Evolutionary conservation across 2,329 filamentous ascomycete species (phyloP), one percentile per base, ranked within the genome.

Genomic region (Verticillium isaacii): DNA sequence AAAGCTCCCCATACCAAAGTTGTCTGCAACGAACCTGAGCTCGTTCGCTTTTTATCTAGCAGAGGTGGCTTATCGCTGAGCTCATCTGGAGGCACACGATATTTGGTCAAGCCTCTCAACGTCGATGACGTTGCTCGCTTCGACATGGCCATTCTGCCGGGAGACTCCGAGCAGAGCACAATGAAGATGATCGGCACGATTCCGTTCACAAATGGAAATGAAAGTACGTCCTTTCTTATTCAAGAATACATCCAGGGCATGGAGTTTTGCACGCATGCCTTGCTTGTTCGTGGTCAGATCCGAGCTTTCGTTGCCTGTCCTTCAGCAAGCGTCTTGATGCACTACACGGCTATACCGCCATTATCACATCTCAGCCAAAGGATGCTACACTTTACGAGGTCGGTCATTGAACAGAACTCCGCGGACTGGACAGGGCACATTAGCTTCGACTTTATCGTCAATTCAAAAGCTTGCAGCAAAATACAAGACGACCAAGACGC

Each of bases 261-360:
- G 0, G 89, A 92, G 70, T 92, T 87, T 70, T 90, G 88, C 72
- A 91, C 90, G 0, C 89, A 93, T 66, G 77, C 89, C 0, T 78
- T 93, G 2, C 75, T 93, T 4, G 78, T 92, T n/a, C 74, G 78
- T 0, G 89, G 89, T 1, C 73, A 82, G 37, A 82, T 93, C 17
- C 83, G 82, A 58, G 84, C 83, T 0, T 92, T 93, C 66, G 83
- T 86, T 7, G 85, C 89, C 0, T 91, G 89, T 68, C 84, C 84
- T 2, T 88, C 85, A 1, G 77, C 80, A 0, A 85, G 85, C 65
- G 75, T 89, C 4, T 75, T 86, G 29, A 89, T 90, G 83, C 86
- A 89, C 66, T 92, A 91, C 73, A 74, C 78, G 32, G 80, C 85
- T 0, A 79, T 92, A 0, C 81, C 84, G 0, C 65, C 78, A 0